Evolutionary conservation across 2,329 filamentous ascomycete species (phyloP), one percentile per base, ranked within the genome.

Genomic region (Penicillium crustosum): DNA sequence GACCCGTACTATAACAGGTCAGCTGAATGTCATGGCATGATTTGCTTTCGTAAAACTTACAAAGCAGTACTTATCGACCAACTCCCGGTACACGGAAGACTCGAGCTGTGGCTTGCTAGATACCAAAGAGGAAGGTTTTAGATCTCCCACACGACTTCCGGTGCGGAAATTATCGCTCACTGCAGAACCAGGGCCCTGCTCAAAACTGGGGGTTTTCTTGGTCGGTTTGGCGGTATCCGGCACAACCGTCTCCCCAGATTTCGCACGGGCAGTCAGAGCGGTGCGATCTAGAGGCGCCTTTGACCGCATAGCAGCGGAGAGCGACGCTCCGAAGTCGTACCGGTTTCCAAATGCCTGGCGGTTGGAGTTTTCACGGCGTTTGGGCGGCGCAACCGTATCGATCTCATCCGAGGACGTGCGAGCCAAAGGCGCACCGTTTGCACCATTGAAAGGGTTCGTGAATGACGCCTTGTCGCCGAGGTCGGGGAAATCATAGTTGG

Each of bases 31-130:
- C 15, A 36, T 41, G 15, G 19, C 9, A 19, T 35, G 25, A 15
- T 25, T 35, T 35, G 29, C n/a, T 29, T 39, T 54, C 10, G n/a
- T 53, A 23, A 43, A 83, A 96, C 93, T 87, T 93, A 97, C 93
- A 86, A 97, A 99, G 84, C 94, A 99, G 83, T 96, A 99, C 82
- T 96, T 97, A 82, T 96, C 93, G 76, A 99, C 89, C 65, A 99
- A 85, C 78, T 99, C 94, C 78, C 95, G 91, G 75, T 99, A 97
- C 59, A 93, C 93, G 60, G 91, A 87, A 63, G 92, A 95, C 60
- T 93, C 86, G 65, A 96, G 88, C 70, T 85, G 82, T 44, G 87
- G 87, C 70, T 88, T 86, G 69, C 84, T 83, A 39, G 82, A 80
- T 15, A 83, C 78, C 66, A 80, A 81, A 73, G 70, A 83, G 80